phyloP scores from a whole-genome alignment of 208 protist genomes.

The Endotrypanum monterogeii region DNA sequence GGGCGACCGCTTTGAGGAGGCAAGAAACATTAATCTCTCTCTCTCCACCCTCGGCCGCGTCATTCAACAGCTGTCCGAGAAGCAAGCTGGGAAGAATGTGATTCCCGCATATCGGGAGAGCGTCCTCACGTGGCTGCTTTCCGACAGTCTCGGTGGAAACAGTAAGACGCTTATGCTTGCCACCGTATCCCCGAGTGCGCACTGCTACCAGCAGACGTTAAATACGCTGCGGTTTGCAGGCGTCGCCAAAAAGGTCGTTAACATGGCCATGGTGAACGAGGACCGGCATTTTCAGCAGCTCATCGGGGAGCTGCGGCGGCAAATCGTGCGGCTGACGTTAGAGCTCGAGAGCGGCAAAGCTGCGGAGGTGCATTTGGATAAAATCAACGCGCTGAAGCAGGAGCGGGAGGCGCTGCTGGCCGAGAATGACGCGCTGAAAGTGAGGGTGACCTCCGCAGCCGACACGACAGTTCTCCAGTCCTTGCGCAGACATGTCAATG shows the following conservation, averaged over 20 bases:
- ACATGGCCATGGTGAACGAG: constrained; percentile 86
- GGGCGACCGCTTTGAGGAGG: constrained; percentile 94
- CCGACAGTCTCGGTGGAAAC: constrained; percentile 86
- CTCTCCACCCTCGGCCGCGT: constrained; percentile 93
- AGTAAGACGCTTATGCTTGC: constrained; percentile 91
- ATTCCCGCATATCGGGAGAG: constrained; percentile 87
- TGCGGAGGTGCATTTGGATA: constrained; percentile 54
- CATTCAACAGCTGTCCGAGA: constrained; percentile 86
- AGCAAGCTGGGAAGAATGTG: constrained; percentile 59
- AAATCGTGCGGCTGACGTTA: constrained; percentile 80
- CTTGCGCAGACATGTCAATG: constrained; percentile 42
- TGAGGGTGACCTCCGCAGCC: constrained; percentile 36
- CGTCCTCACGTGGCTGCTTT: constrained; percentile 89
- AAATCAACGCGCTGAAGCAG: constrained; percentile 44
- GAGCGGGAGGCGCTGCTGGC: constrained; percentile 49
- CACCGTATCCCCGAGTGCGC: constrained; percentile 77
- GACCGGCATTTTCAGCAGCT: constrained; percentile 81
- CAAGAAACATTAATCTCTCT: constrained; percentile 96
- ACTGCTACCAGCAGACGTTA: constrained; percentile 85
- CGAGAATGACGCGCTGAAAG: constrained; percentile 47
- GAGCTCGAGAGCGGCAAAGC: constrained; percentile 76
- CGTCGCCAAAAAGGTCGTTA: constrained; percentile 84
- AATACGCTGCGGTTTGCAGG: constrained; percentile 89
- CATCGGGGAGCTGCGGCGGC: constrained; percentile 67
- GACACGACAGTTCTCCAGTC: constrained; percentile 43